Base-by-base conservation (phyloP, 2,329 filamentous ascomycete genomes). In the Rhinocladiella mackenziei region DNA sequence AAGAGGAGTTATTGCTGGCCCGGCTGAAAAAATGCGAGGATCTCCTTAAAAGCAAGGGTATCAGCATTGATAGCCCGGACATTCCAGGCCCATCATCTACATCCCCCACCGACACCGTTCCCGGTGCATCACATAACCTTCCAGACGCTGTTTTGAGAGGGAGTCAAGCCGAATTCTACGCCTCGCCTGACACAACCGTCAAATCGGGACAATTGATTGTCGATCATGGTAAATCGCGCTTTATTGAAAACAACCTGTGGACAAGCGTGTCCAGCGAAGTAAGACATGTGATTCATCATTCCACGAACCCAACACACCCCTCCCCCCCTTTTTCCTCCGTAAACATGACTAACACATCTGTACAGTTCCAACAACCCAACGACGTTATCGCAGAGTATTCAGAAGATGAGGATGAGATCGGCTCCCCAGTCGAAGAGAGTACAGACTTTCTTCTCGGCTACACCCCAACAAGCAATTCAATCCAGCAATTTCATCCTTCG, bases 171-270 rank as follows among this genome's bases (percentile, higher is more conserved):
- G 26, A 18, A 14, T 30, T 43, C 29, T 46, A 40, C 30, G 32
- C 29, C 9, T 11, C 34, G 7, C 13, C 30, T 23, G 33, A 38
- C 18, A 18, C 11, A 34, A 15, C 34, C 30, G 30, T 33, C 19
- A 50, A 33, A 10, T 23, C 33, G 15, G 50, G 53, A 4, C 43
- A 49, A 15, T 38, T 56, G 20, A 47, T 55, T 14, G 34, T 50
- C 6, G 49, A 54, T 26, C 35, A 50, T 11, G 48, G 45, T 7
- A 47, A 51, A 36, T 53, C 54, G 17, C 50, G 51, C 2, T 56
- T 57, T 31, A 43, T 57, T 26, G 54, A 56, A 25, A 57, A 58
- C 43, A 54, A 51, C 41, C 42, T 58, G 9, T 57, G 56, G 54
- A 45, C 53, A 3, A 54, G 45, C 41, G 37, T 57, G n/a, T 51